A percentile compares a stretch with the other conserved stretches of the same genome.
Evolutionary conservation across 305 asterid genomes (phyloP).

Genomic region (Ilex paraguariensis): DNA sequence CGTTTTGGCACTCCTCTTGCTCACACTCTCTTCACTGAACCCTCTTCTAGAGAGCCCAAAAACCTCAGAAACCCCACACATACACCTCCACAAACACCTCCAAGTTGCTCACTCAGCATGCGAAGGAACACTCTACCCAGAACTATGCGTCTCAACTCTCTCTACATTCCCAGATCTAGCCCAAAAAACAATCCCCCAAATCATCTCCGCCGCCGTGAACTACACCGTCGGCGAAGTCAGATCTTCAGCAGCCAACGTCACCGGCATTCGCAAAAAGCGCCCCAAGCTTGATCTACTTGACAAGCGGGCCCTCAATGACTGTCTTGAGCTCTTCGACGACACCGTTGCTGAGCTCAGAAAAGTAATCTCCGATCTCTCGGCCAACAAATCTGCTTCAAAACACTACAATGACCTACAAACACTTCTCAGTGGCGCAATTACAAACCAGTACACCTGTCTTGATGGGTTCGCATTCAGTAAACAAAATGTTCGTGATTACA

Average conservation of each 20-base stretch:
- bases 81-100: conserved; percentile 43
- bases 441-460: conserved; percentile 77
- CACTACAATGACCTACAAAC: conserved; percentile 54
- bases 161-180: conserved; percentile 51
- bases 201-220: conserved; percentile 63
- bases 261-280: conserved; percentile 47
- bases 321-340: conserved; percentile 55
- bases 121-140: conserved; percentile 58
- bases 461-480: conserved; percentile 69
- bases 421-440: conserved; percentile 84
- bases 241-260: conserved; percentile 44
- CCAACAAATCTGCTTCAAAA: conserved; percentile 21
- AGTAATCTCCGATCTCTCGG: conserved; percentile 36
- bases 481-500: conserved; percentile 40
- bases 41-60: conserved; percentile 17
- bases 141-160: conserved; percentile 71
- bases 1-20: background rate
- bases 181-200: conserved; percentile 52
- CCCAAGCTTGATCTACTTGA: conserved; percentile 46
- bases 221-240: conserved; percentile 59
- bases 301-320: conserved; percentile 68
- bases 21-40: background rate
- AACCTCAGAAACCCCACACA: conserved; percentile 13
- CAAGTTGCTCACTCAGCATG: conserved; percentile 54
- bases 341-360: conserved; percentile 43